Percentiles rank a stretch among this genome's conserved stretches.
These are phyloP conservation scores for Naegleria gruberi DNA, from an alignment of 208 protist species.

Conservation along the genomic window DNA sequence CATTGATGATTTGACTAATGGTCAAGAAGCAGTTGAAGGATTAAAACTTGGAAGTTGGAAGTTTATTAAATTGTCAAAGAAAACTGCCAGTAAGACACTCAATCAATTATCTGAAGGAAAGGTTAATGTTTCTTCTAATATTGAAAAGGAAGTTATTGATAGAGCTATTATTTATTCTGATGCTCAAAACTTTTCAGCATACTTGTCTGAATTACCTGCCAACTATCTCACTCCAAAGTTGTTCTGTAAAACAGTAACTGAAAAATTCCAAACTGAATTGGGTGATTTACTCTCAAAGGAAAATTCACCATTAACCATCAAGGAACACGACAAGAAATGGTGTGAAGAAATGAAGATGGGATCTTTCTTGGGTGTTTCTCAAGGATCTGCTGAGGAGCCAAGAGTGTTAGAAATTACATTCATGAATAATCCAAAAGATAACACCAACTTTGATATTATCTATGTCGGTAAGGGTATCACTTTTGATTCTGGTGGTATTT, in stretches of 20 bases:
- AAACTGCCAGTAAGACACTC: background rate
- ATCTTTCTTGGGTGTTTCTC: background rate
- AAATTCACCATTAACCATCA: background rate
- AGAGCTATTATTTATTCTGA: background rate
- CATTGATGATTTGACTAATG: background rate
- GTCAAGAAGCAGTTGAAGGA: background rate
- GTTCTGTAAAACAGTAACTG: background rate
- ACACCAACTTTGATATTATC: background rate
- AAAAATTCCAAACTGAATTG: background rate
- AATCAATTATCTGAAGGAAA: background rate
- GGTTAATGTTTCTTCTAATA: background rate
- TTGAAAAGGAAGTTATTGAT: background rate
- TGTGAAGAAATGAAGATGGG: background rate
- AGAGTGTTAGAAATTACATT: slow-evolving; percentile 10
- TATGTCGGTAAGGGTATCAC: background rate
- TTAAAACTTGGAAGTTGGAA: background rate
- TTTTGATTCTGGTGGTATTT: slow-evolving; percentile 57
- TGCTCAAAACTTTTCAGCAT: background rate
- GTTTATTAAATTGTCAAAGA: background rate
- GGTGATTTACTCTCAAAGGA: background rate
- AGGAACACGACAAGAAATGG: background rate
- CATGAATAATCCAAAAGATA: background rate
- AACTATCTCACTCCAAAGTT: background rate
- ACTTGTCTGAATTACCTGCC: background rate
- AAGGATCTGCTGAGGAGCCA: slow-evolving; percentile 3